These are phyloP conservation scores for Stephania japonica DNA, from an alignment of 164 flowering plant genomes.

Conservation along the genomic window DNA sequence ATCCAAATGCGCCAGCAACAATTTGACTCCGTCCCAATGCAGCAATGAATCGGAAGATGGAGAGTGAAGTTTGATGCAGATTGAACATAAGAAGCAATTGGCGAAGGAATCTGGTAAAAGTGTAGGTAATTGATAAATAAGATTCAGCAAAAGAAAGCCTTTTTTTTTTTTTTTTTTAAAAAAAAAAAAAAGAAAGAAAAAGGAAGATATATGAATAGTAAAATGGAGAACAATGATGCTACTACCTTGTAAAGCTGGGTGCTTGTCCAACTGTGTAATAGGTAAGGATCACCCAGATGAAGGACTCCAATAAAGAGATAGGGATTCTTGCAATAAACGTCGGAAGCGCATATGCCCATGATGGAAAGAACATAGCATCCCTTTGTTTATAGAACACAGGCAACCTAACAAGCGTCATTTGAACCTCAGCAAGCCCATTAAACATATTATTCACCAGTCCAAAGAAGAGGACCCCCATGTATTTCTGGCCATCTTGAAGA, in stretches of 20 bases:
- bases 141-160: too few species aligned
- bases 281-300: constrained; percentile 39
- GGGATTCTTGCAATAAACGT: constrained; percentile 44
- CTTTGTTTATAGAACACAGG: constrained; percentile 43
- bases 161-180: too few species aligned
- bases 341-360: constrained; percentile 61
- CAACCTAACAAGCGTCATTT: constrained; percentile 29
- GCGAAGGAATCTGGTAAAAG: constrained; percentile 42
- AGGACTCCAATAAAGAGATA: constrained; percentile 38
- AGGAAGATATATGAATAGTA: neutral
- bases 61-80: constrained; percentile 41
- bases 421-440: constrained; percentile 34
- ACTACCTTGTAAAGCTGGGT: constrained; percentile 56
- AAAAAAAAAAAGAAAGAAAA: constrained; percentile 7
- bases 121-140: neutral
- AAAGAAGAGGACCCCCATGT: constrained; percentile 33
- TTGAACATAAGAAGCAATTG: constrained; percentile 41
- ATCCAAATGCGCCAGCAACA: constrained; percentile 55
- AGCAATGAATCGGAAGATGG: constrained; percentile 48
- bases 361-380: constrained; percentile 34
- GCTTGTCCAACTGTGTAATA: constrained; percentile 59
- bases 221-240: neutral
- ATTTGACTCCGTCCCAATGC: constrained; percentile 45
- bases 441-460: constrained; percentile 29
- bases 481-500: constrained; percentile 25